phyloP scores from a whole-genome alignment of 2,329 filamentous ascomycete species.

The Cordyceps militaris region DNA sequence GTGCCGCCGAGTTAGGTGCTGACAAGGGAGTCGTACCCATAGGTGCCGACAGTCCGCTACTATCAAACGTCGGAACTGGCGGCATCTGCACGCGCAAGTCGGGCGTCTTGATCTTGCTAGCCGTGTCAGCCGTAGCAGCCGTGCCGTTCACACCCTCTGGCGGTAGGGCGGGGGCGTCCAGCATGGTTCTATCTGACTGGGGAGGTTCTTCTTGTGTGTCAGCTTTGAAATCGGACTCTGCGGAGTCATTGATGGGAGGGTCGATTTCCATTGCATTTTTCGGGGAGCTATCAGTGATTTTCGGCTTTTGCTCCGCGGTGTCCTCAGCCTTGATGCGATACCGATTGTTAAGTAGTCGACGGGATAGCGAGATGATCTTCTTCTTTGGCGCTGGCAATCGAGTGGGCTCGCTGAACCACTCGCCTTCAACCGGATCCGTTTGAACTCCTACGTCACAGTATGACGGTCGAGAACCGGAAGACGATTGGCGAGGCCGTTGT shows the following conservation, averaged over 20 bases:
- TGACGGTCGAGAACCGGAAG: conserved; percentile 31
- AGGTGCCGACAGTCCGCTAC: conserved; percentile 26
- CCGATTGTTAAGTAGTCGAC: conserved; percentile 44
- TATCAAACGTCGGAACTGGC: conserved; percentile 45
- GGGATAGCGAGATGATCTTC: conserved; percentile 46
- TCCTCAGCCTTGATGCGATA: conserved; percentile 36
- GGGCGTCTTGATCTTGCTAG: conserved; percentile 33
- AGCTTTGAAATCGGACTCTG: conserved; percentile 15
- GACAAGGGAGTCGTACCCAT: conserved; percentile 41
- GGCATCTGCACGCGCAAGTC: conserved; percentile 51
- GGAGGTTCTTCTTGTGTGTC: background rate
- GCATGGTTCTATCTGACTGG: conserved; percentile 2
- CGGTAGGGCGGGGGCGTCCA: background rate
- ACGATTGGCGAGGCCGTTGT: conserved; percentile 30
- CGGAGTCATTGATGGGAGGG: conserved; percentile 34
- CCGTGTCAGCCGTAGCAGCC: conserved; percentile 7
- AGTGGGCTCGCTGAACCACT: conserved; percentile 41
- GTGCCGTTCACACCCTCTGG: conserved; percentile 15
- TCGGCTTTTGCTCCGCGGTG: conserved; percentile 27
- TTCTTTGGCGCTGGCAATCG: conserved; percentile 35
- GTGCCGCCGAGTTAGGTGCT: conserved; percentile 33
- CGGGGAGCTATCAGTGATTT: conserved; percentile 14
- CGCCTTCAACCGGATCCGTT: conserved; percentile 47
- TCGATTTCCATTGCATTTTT: background rate
- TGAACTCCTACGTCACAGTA: conserved; percentile 48